Conservation (phyloP, 345 rosid genomes). For the Moringa oleifera region DNA sequence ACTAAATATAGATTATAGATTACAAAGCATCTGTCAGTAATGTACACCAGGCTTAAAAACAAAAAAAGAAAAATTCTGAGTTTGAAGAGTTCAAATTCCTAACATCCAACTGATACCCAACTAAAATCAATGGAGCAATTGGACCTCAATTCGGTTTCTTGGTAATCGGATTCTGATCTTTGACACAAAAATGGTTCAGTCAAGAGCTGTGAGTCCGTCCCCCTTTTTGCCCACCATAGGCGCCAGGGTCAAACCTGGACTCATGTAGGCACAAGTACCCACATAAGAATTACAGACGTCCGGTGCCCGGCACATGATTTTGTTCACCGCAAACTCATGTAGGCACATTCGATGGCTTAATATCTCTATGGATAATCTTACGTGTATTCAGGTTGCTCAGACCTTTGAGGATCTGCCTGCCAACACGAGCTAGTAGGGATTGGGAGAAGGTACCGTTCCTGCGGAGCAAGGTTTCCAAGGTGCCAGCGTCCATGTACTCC, state of each 20-base stretch:
- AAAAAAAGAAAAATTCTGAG: too few species aligned
- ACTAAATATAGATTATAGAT: too few species aligned
- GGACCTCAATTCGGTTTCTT: too few species aligned
- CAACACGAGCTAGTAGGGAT: conserved; percentile 36
- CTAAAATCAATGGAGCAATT: too few species aligned
- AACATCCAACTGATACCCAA: too few species aligned
- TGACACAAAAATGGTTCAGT: too few species aligned
- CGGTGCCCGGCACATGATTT: conserved; percentile 54
- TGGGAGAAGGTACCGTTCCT: conserved; percentile 51
- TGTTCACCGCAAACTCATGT: conserved; percentile 91
- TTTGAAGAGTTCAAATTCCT: too few species aligned
- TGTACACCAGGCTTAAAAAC: too few species aligned
- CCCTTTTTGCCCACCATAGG: conserved; percentile 55
- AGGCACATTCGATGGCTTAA: conserved; percentile 74
- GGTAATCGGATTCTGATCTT: too few species aligned
- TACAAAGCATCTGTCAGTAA: too few species aligned
- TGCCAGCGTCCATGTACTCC: conserved; percentile 84
- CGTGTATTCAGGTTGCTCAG: conserved; percentile 53
- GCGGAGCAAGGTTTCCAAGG: conserved; percentile 47
- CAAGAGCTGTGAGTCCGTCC: conserved; percentile 66
- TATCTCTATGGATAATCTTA: conserved; percentile 76
- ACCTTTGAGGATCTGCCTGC: conserved; percentile 60
- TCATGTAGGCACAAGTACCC: conserved; percentile 94
- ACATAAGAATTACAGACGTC: conserved; percentile 84
- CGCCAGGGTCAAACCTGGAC: too few species aligned